These are phyloP conservation scores for Millerozyma miso DNA, from an alignment of 805 yeast genomes.

Conservation along the genomic window DNA sequence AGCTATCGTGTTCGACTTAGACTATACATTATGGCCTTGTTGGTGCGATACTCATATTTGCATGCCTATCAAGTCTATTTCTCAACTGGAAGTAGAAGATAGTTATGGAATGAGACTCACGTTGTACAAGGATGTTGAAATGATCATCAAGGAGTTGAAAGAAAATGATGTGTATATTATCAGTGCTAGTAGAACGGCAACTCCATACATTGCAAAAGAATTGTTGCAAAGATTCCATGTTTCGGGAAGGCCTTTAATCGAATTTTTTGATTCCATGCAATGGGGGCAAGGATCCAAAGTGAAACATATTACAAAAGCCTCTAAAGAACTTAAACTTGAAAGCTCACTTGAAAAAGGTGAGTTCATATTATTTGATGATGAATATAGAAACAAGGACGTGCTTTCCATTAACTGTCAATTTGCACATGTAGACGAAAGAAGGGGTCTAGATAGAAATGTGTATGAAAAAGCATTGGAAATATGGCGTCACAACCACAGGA, in stretches of 20 bases:
- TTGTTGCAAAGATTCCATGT: conserved; percentile 52
- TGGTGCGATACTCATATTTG: conserved; percentile 78
- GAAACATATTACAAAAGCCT: conserved; percentile 49
- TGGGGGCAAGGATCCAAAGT: conserved; percentile 68
- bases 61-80: conserved; percentile 45
- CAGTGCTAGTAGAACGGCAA: conserved; percentile 76
- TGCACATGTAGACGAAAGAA: conserved; percentile 55
- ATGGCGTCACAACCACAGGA: conserved; percentile 21
- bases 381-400: conserved; percentile 72
- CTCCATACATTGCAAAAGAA: conserved; percentile 72
- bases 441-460: conserved; percentile 54
- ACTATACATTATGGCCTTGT: conserved; percentile 77
- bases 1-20: conserved; percentile 69
- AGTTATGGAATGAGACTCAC: conserved; percentile 50
- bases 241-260: conserved; percentile 47
- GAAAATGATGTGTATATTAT: conserved; percentile 47
- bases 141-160: conserved; percentile 51
- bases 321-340: conserved; percentile 44
- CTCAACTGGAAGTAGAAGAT: conserved; percentile 43
- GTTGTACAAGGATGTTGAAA: conserved; percentile 66
- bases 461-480: conserved; percentile 42
- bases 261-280: conserved; percentile 54
- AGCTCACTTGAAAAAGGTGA: conserved; percentile 41
- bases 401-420: conserved; percentile 67
- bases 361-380: conserved; percentile 69